Base-by-base conservation (phyloP, 192 early-diverging fungal genomes). In the Coemansia pectinata region DNA sequence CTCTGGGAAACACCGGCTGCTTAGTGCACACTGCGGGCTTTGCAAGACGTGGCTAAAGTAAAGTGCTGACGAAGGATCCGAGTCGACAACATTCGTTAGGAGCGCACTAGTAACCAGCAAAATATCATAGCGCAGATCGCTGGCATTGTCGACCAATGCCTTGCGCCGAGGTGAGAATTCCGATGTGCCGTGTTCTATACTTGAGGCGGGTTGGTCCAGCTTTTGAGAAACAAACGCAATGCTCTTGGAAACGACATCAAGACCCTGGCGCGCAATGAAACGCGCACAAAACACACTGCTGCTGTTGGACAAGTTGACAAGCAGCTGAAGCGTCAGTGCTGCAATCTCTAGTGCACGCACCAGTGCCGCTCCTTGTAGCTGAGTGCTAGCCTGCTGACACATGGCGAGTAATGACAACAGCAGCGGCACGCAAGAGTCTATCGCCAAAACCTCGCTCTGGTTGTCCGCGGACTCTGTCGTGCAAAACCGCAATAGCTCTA, bases 251-350 rank as follows among this genome's bases (percentile, higher is more conserved):
- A 78, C 76, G 2, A 72, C 36, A 11, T 71, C 72, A 10, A 83
- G 62, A 1, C 81, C 81, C 31, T 74, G 42, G 23, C 65, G 57
- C 17, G 65, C 72, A 52, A 78, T 40, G 60, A 83, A 83, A 36
- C 60, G 76, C 23, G 76, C 59, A 23, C 81, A 74, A 47, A 77
- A 83, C 17, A 21, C 45, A 8, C 72, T 74, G 67, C 73, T 83
- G 69, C 63, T 73, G 60, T 83, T 77, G 15, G 81, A 77, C 58
- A 83, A 41, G 23, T 83, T 83, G 39, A 83, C 81, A 23, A 83
- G 41, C 2, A 83, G 67, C 67, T 83, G 76, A 15, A 83, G 66
- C 58, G 55, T 67, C 29, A 83, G 58, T 1, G 69, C 76, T 12
- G 69, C 66, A 11, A 42, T 67, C 53, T 83, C 81, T 45, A 83